phyloP scores from a whole-genome alignment of 2,329 filamentous ascomycete species.

The Basipetospora sp. region DNA sequence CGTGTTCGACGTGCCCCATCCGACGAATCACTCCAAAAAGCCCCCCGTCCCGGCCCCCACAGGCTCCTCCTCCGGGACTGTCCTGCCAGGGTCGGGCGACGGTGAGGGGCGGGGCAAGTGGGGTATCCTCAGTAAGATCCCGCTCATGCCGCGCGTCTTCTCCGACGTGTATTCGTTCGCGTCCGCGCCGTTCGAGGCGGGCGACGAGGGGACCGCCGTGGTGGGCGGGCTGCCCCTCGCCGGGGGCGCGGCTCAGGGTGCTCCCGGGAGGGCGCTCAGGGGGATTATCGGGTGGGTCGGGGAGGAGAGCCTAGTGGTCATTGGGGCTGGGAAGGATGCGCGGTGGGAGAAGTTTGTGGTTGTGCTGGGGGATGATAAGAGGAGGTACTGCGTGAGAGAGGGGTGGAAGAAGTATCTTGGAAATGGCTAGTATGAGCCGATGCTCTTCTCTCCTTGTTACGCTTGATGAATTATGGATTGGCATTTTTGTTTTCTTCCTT shows the following conservation, averaged over 20 bases:
- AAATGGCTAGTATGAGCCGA: slow-evolving; percentile 16
- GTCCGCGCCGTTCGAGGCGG: slow-evolving; percentile 66
- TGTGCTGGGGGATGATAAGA: slow-evolving; percentile 52
- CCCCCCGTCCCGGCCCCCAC: slow-evolving; percentile 11
- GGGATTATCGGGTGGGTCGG: slow-evolving; percentile 74
- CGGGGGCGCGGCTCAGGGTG: slow-evolving; percentile 32
- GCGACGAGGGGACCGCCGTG: slow-evolving; percentile 51
- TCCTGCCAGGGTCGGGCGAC: slow-evolving; percentile 21
- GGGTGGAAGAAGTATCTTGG: slow-evolving; percentile 70
- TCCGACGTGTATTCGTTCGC: slow-evolving; percentile 81
- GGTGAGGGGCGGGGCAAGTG: slow-evolving; percentile 54
- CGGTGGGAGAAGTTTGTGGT: slow-evolving; percentile 80
- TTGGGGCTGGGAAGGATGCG: slow-evolving; percentile 66
- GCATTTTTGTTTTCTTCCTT: no score
- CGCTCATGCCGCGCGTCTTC: slow-evolving; percentile 72
- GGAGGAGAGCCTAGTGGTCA: slow-evolving; percentile 57
- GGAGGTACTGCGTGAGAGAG: slow-evolving; percentile 50
- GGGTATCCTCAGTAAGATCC: slow-evolving; percentile 71
- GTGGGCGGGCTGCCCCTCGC: slow-evolving; percentile 26
- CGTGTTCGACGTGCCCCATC: slow-evolving; percentile 69
- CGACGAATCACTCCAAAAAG: slow-evolving; percentile 22
- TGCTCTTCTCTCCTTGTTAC: not conserved
- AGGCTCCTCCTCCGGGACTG: slow-evolving; percentile 18
- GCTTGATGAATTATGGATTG: no score
- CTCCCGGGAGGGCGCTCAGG: slow-evolving; percentile 48